These are phyloP conservation scores for Pseudogymnoascus sp. DNA, from an alignment of 2,329 filamentous ascomycete species.

Conservation along the genomic window DNA sequence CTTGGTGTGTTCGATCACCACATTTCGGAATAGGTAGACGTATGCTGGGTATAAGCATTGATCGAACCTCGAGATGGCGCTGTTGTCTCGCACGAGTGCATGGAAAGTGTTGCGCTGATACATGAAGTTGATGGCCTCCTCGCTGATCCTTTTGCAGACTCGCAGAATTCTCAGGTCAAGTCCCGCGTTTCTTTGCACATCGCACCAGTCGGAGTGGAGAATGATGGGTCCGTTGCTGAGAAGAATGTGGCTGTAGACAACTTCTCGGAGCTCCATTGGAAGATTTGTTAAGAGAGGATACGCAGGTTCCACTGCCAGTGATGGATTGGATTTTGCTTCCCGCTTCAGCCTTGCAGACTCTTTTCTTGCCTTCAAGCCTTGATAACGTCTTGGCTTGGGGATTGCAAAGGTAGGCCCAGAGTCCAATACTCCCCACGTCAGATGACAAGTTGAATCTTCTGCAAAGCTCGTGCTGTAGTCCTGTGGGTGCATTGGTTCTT, in stretches of 20 bases:
- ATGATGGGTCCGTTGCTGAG: conserved; percentile 17
- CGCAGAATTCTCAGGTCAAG: conserved; percentile 14
- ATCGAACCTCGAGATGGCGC: not conserved
- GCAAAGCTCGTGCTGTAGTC: not conserved
- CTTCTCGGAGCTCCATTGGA: conserved; percentile 21
- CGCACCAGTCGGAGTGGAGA: conserved; percentile 19
- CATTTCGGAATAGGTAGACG: conserved; percentile 15
- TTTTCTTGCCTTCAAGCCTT: not conserved
- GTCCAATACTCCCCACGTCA: not conserved
- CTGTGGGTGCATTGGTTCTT: not conserved
- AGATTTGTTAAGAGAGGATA: not conserved
- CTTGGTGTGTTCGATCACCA: conserved; percentile 17
- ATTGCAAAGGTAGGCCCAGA: not conserved
- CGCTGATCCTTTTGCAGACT: conserved; percentile 20
- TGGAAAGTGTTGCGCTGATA: conserved; percentile 21
- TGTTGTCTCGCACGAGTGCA: conserved; percentile 16
- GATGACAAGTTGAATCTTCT: not conserved
- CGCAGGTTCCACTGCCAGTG: not conserved
- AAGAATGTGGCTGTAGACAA: conserved; percentile 20
- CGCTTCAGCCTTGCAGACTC: not conserved
- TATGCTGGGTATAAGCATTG: conserved; percentile 11
- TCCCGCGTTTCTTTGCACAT: conserved; percentile 13
- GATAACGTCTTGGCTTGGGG: not conserved
- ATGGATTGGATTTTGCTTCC: not conserved
- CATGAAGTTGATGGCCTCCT: conserved; percentile 19